Percentiles rank a stretch among this genome's conserved stretches.
These are phyloP conservation scores for Colletotrichum echinochloae DNA, from an alignment of 2,329 filamentous ascomycete genomes.

Conservation along the genomic window DNA sequence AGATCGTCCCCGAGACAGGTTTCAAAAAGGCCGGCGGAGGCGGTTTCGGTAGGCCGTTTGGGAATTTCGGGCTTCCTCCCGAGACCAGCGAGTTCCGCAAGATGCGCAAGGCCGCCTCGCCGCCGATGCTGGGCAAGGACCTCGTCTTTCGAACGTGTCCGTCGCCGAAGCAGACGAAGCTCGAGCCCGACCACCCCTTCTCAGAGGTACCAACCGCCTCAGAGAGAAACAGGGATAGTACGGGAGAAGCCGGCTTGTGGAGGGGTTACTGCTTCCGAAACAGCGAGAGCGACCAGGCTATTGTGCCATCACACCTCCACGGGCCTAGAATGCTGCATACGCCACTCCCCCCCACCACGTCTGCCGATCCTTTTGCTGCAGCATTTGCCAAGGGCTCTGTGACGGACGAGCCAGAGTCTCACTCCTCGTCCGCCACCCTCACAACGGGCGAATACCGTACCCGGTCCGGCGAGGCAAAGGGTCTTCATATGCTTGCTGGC, in stretches of 20 bases:
- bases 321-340: slow-evolving; percentile 64
- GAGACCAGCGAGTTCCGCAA: slow-evolving; percentile 57
- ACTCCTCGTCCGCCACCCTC: slow-evolving; percentile 44
- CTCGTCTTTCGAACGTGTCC: slow-evolving; percentile 83
- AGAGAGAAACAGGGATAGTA: slow-evolving; percentile 65
- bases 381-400: slow-evolving; percentile 54
- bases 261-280: slow-evolving; percentile 73
- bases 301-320: slow-evolving; percentile 58
- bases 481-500: slow-evolving; percentile 62
- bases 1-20: slow-evolving; percentile 55
- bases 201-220: slow-evolving; percentile 58
- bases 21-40: slow-evolving; percentile 52
- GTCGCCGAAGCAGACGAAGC: slow-evolving; percentile 86
- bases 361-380: slow-evolving; percentile 57
- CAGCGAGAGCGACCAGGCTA: slow-evolving; percentile 49
- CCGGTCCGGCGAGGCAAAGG: slow-evolving; percentile 53
- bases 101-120: slow-evolving; percentile 69
- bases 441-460: slow-evolving; percentile 45
- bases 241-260: slow-evolving; percentile 78
- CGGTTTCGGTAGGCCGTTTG: slow-evolving; percentile 59
- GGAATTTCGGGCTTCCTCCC: slow-evolving; percentile 47
- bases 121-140: slow-evolving; percentile 89
- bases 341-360: slow-evolving; percentile 56
- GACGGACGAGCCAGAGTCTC: slow-evolving; percentile 55
- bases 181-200: slow-evolving; percentile 80